phyloP scores from a whole-genome alignment of 495 filamentous ascomycete species.

The Penicillium coffeae region DNA sequence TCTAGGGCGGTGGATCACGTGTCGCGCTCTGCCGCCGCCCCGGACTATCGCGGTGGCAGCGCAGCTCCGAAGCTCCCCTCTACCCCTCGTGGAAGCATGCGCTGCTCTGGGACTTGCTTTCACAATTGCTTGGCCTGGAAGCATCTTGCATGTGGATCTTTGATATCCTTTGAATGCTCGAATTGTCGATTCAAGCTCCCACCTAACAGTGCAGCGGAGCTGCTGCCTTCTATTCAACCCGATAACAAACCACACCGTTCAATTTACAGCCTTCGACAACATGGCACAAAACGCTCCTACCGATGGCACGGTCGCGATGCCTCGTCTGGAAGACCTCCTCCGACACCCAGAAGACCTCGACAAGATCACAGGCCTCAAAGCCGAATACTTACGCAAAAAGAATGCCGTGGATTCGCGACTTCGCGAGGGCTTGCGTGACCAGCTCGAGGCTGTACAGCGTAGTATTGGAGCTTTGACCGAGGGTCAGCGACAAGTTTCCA shows the following conservation, averaged over 20 bases:
- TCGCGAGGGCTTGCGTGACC: slow-evolving; percentile 77
- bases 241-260: no score
- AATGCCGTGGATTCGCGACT: slow-evolving; percentile 83
- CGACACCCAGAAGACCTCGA: slow-evolving; percentile 83
- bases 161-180: neutral
- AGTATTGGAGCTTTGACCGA: slow-evolving; percentile 84
- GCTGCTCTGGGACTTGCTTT: neutral
- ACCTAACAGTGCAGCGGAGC: slow-evolving; percentile 9
- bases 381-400: slow-evolving; percentile 95
- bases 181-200: slow-evolving; percentile 1
- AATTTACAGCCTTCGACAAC: slow-evolving; percentile 2
- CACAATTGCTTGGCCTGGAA: slow-evolving; percentile 4
- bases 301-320: slow-evolving; percentile 44
- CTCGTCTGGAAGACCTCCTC: slow-evolving; percentile 50
- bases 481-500: slow-evolving; percentile 79
- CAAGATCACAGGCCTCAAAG: slow-evolving; percentile 84
- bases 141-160: neutral
- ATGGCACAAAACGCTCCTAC: slow-evolving; percentile 39
- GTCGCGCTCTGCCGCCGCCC: slow-evolving; percentile 18
- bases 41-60: neutral
- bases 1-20: slow-evolving; percentile 27
- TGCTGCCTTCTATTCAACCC: no score
- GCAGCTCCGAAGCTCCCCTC: slow-evolving; percentile 19
- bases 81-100: slow-evolving; percentile 3
- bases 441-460: slow-evolving; percentile 85